A percentile compares a stretch with the other conserved stretches of the same genome.
Conservation (phyloP, 768 basidiomycete species). For the Lactarius evosmus region DNA sequence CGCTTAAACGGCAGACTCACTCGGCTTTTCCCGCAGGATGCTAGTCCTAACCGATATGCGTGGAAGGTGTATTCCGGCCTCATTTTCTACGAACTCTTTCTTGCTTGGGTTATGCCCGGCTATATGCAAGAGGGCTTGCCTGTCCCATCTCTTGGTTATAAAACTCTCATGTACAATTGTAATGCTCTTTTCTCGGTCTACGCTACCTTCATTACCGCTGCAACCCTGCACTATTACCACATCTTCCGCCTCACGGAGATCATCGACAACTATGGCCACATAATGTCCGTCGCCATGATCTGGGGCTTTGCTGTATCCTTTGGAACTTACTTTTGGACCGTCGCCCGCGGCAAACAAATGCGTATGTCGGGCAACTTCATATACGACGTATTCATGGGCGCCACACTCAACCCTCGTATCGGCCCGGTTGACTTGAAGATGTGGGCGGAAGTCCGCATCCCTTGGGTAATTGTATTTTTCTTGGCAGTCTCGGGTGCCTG, state of each 20-base stretch:
- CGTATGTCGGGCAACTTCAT: conserved; percentile 94
- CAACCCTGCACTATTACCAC: conserved; percentile 68
- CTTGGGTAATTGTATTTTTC: conserved; percentile 96
- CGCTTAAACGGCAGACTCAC: neutral
- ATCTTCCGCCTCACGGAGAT: conserved; percentile 91
- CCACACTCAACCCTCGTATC: conserved; percentile 88
- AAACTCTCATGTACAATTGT: conserved; percentile 93
- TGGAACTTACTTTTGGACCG: conserved; percentile 74
- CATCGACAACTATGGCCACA: conserved; percentile 92
- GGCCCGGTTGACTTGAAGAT: conserved; percentile 94
- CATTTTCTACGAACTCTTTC: conserved; percentile 82
- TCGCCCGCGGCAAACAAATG: conserved; percentile 74
- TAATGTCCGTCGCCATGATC: conserved; percentile 95
- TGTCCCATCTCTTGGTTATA: conserved; percentile 90
- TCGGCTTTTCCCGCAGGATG: conserved; percentile 57
- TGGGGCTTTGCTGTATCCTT: conserved; percentile 81
- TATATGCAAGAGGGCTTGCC: conserved; percentile 94
- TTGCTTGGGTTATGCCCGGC: conserved; percentile 89
- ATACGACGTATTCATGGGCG: conserved; percentile 98
- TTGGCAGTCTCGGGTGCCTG: conserved; percentile 87
- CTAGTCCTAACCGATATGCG: conserved; percentile 83
- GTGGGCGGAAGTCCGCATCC: conserved; percentile 97
- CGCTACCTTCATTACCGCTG: conserved; percentile 72
- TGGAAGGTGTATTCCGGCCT: conserved; percentile 89
- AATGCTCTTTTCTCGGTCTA: conserved; percentile 88